These are phyloP conservation scores for Leptographium radiaticola DNA, from an alignment of 2,329 filamentous ascomycete species.

Conservation along the genomic window DNA sequence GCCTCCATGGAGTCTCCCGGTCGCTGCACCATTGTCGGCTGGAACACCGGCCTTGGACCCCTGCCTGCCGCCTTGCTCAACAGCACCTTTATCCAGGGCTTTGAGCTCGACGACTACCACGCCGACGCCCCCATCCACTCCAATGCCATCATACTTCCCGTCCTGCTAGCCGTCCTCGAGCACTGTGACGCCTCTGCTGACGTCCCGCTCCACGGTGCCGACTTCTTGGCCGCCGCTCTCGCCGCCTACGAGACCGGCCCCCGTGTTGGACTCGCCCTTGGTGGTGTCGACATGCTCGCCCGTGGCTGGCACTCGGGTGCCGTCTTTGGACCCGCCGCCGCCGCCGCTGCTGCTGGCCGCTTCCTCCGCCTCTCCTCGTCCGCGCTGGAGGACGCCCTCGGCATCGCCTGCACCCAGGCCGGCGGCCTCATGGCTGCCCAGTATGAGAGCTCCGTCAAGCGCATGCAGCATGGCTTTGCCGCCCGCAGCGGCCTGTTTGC, in stretches of 20 bases:
- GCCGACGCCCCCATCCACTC: slow-evolving; percentile 25
- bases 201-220: not conserved
- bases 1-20: slow-evolving; percentile 2
- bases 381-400: slow-evolving; percentile 21
- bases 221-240: slow-evolving; percentile 22
- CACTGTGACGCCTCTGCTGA: no score
- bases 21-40: slow-evolving; percentile 7
- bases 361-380: slow-evolving; percentile 18
- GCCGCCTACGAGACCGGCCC: slow-evolving; percentile 27
- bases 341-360: slow-evolving; percentile 18
- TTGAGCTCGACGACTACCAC: slow-evolving; percentile 31
- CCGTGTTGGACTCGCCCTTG: slow-evolving; percentile 22
- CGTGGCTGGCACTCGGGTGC: slow-evolving; percentile 27
- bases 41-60: slow-evolving; percentile 14
- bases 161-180: slow-evolving; percentile 19
- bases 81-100: slow-evolving; percentile 28
- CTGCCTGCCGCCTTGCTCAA: slow-evolving; percentile 27
- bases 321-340: slow-evolving; percentile 24
- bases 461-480: slow-evolving; percentile 32
- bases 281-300: slow-evolving; percentile 23
- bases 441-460: slow-evolving; percentile 28
- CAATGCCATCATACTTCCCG: slow-evolving; percentile 23
- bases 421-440: slow-evolving; percentile 27
- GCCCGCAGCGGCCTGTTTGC: slow-evolving; percentile 28
- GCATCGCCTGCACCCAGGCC: slow-evolving; percentile 26